These are phyloP conservation scores for Penicillium antarcticum DNA, from an alignment of 495 filamentous ascomycete species.

Conservation along the genomic window DNA sequence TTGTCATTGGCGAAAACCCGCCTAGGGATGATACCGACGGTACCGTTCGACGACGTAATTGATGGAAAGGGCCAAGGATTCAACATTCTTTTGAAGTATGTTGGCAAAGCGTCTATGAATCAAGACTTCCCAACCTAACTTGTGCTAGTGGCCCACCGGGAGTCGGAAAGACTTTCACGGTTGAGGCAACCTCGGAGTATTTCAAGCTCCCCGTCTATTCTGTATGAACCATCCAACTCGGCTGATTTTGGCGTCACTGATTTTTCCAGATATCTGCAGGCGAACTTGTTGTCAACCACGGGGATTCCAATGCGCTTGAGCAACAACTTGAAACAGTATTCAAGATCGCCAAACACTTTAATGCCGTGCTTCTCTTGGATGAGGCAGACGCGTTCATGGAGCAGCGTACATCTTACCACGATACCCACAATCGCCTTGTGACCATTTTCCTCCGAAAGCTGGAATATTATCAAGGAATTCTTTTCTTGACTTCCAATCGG, in stretches of 20 bases:
- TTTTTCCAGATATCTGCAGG: slow-evolving; percentile 20
- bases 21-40: slow-evolving; percentile 16
- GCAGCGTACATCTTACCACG: slow-evolving; percentile 12
- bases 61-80: slow-evolving; percentile 23
- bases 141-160: slow-evolving; percentile 26
- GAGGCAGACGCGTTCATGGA: slow-evolving; percentile 47
- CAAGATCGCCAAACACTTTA: slow-evolving; percentile 27
- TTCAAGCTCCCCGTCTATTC: slow-evolving; percentile 27
- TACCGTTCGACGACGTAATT: slow-evolving; percentile 25
- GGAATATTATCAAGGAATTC: slow-evolving; percentile 50
- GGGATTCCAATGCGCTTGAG: slow-evolving; percentile 17
- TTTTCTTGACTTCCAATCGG: slow-evolving; percentile 33
- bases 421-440: slow-evolving; percentile 26
- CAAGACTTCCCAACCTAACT: slow-evolving; percentile 5
- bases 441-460: slow-evolving; percentile 52
- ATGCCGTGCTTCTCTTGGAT: slow-evolving; percentile 36
- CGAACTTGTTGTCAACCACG: slow-evolving; percentile 16
- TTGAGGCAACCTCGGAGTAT: slow-evolving; percentile 29
- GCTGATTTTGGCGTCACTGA: slow-evolving; percentile 3
- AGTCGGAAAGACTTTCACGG: slow-evolving; percentile 34
- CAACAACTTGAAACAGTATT: slow-evolving; percentile 19
- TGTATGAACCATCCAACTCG: slow-evolving; percentile 1
- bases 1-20: slow-evolving; percentile 22
- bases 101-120: not conserved
- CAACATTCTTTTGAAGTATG: slow-evolving; percentile 18